Percentiles rank a stretch among this genome's conserved stretches.
These are phyloP conservation scores for Collybia mongolica DNA, from an alignment of 768 basidiomycete genomes.

Conservation along the genomic window DNA sequence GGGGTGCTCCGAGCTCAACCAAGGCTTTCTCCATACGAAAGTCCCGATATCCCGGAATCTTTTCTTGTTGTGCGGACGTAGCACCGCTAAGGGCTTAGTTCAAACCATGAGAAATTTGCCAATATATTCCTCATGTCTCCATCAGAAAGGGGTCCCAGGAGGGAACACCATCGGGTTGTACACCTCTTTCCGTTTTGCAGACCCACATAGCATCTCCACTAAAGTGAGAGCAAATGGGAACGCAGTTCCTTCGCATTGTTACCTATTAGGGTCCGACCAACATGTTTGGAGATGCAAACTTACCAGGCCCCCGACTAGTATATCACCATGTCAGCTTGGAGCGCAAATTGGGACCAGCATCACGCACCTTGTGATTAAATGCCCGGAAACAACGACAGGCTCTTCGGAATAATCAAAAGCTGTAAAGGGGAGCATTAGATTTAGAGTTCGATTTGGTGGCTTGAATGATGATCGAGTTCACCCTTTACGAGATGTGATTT, in stretches of 20 bases:
- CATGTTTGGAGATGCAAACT: conserved; percentile 12
- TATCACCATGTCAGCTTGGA: background rate
- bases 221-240: conserved; percentile 81
- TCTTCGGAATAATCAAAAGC: conserved; percentile 77
- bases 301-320: conserved; percentile 70
- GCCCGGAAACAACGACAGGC: conserved; percentile 68
- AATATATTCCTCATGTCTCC: too few relatives aligned
- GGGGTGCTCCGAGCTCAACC: conserved; percentile 37
- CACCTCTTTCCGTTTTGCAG: conserved; percentile 59
- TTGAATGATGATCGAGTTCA: conserved; percentile 20
- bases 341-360: background rate
- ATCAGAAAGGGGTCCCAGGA: conserved; percentile 37
- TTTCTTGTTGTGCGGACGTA: conserved; percentile 66
- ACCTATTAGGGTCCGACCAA: background rate
- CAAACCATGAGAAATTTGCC: too few relatives aligned
- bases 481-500: conserved; percentile 55
- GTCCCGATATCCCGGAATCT: conserved; percentile 66
- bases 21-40: conserved; percentile 53
- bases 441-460: background rate
- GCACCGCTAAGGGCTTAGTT: conserved; percentile 1
- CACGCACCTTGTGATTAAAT: conserved; percentile 72
- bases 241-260: conserved; percentile 59
- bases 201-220: conserved; percentile 67
- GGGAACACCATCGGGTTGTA: conserved; percentile 74
- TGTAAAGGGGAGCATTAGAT: conserved; percentile 23